A percentile compares a stretch with the other conserved stretches of the same genome.
These are phyloP conservation scores for Jimgerdemannia lactiflua DNA, from an alignment of 192 early-diverging fungal genomes.

Conservation along the genomic window DNA sequence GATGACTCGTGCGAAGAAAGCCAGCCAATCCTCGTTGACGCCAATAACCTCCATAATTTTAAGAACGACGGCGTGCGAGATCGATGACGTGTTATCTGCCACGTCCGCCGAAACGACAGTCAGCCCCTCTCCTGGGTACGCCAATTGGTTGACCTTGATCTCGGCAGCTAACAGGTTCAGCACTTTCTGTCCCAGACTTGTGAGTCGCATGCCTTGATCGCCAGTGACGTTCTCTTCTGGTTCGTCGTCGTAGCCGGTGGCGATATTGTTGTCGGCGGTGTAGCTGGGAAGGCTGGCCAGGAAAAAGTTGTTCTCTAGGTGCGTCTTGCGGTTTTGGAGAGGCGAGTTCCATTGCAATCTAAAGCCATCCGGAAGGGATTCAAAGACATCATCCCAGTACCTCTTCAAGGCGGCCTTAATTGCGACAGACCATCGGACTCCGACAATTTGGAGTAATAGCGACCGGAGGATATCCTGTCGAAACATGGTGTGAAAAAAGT, in stretches of 20 bases:
- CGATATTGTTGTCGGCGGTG: not conserved
- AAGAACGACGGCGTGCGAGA: not conserved
- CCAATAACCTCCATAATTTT: not conserved
- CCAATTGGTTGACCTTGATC: not conserved
- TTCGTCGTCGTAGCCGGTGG: not conserved
- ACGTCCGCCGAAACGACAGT: not conserved
- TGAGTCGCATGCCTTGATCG: not conserved
- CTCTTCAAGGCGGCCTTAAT: not conserved
- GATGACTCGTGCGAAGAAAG: not conserved
- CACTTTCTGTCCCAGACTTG: not conserved
- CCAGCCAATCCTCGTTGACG: not conserved
- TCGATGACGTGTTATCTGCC: not conserved
- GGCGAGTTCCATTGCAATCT: not conserved
- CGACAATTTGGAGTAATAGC: not conserved
- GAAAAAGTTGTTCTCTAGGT: not conserved
- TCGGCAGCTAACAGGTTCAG: not conserved
- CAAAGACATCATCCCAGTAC: not conserved
- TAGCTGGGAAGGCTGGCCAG: not conserved
- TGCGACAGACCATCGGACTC: not conserved
- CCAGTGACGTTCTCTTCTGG: not conserved
- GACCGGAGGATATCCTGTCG: not conserved
- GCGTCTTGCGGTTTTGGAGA: not conserved
- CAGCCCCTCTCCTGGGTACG: not conserved
- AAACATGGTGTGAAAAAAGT: too few relatives aligned
- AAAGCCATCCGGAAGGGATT: not conserved